phyloP scores from a whole-genome alignment of 176 grass and related monocot species.

The Microstegium vimineum region DNA sequence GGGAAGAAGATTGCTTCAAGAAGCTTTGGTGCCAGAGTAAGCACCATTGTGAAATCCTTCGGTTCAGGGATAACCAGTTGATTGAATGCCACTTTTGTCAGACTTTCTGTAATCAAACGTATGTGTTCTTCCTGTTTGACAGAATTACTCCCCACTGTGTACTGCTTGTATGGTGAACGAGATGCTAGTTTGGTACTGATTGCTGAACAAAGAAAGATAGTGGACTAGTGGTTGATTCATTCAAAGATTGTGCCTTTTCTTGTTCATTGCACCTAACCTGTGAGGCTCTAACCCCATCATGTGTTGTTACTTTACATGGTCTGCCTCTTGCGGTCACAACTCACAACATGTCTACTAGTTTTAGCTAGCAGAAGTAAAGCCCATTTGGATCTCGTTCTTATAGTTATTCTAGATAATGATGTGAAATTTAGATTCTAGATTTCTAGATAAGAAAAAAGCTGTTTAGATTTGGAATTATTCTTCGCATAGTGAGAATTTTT shows the following conservation, averaged over 20 bases:
- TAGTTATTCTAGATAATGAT: neutral
- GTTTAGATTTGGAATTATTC: neutral
- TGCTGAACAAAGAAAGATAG: constrained; percentile 13
- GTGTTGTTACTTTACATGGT: constrained; percentile 11
- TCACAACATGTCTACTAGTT: neutral
- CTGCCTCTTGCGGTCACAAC: neutral
- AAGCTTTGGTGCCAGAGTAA: constrained; percentile 78
- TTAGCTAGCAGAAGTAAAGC: neutral
- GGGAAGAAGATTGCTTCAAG: constrained; percentile 96
- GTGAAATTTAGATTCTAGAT: neutral
- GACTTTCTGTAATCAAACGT: neutral
- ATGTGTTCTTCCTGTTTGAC: neutral
- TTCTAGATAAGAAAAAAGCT: neutral
- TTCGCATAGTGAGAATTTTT: neutral
- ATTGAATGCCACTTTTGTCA: constrained; percentile 8
- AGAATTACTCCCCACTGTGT: neutral
- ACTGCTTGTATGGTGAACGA: constrained; percentile 2
- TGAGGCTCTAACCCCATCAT: neutral
- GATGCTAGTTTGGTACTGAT: neutral
- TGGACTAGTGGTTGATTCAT: neutral
- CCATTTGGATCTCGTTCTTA: neutral
- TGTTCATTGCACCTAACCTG: neutral
- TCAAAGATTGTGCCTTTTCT: neutral
- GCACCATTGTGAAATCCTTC: constrained; percentile 80
- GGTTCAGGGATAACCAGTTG: constrained; percentile 46